A percentile compares a stretch with the other conserved stretches of the same genome.
phyloP scores from a whole-genome alignment of 2,329 filamentous ascomycete genomes.

The Penicillium sp. region DNA sequence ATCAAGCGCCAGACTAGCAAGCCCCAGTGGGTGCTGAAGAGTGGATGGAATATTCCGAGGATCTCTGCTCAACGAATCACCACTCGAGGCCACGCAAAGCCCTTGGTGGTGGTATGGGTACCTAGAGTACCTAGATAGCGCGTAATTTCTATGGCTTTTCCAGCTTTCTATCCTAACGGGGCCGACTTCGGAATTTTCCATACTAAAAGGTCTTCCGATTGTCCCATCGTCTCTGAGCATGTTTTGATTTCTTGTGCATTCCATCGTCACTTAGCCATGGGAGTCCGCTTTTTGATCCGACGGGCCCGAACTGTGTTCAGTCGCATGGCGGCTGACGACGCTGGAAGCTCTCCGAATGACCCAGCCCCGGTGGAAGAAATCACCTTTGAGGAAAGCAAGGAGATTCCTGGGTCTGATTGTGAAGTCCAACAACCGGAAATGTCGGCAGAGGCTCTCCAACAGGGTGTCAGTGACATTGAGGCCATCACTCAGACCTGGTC shows the following conservation, averaged over 20 bases:
- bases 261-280: not conserved
- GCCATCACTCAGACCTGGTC: slow-evolving; percentile 47
- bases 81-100: not conserved
- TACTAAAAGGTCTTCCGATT: no score
- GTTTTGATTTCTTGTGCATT: no score
- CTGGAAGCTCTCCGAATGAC: not conserved
- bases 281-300: not conserved
- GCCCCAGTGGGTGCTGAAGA: not conserved
- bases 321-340: not conserved
- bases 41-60: not conserved
- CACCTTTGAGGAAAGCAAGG: not conserved
- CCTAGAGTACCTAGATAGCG: not conserved
- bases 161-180: no score
- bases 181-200: no score
- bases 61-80: not conserved
- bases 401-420: not conserved
- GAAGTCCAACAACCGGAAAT: not conserved
- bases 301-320: slow-evolving; percentile 1
- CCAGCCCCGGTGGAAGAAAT: not conserved
- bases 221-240: no score
- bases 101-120: not conserved
- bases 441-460: slow-evolving; percentile 20
- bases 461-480: slow-evolving; percentile 47
- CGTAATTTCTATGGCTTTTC: no score
- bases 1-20: not conserved